Evolutionary conservation across 2,329 filamentous ascomycete genomes (phyloP), one percentile per base, ranked within the genome.

Genomic region (Exophiala viscosa): DNA sequence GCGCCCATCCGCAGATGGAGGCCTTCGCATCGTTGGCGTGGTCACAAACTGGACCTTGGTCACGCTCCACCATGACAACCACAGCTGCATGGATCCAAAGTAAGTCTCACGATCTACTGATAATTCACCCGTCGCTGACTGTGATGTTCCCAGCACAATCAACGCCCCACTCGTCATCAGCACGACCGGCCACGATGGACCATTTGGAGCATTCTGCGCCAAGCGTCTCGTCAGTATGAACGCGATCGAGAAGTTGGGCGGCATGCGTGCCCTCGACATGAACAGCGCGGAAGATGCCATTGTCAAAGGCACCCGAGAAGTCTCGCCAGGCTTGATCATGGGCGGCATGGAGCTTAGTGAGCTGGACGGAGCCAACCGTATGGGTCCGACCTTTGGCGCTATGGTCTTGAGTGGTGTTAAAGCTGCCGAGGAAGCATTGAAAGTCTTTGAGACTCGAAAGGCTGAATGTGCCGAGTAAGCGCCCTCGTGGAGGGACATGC

Each of bases 11-110:
- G 74, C 76, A 15, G 74, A 69, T 48, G 67, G 71, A 1, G 72
- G 73, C 2, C 73, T 95, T 39, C 84, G 87, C 58, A 85, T 96
- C 60, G 87, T 89, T 7, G 90, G 90, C 64, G 90, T 96, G 1
- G 91, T 96, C 50, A 95, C 89, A 65, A 96, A 96, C 80, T 96
- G 90, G 90, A 96, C 90, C 1, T 80, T 96, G 20, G 90, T 96
- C 44, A 83, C 85, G 39, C 87, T 92, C 78, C 86, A 91, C 71
- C 87, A 91, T 71, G 87, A 90, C 67, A 87, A 92, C 69, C 90
- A 95, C 76, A 88, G 83, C 57, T 96, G 90, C 85, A 95, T 96
- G 90, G 91, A 96, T 70, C 90, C 90, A 62, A 95, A 62, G 59
- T 61, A 46, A 58, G 57, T 49, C 31, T 44, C 15, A 15, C 18